Conservation (phyloP, 345 rosid genomes). For the Syzygium aqueum region DNA sequence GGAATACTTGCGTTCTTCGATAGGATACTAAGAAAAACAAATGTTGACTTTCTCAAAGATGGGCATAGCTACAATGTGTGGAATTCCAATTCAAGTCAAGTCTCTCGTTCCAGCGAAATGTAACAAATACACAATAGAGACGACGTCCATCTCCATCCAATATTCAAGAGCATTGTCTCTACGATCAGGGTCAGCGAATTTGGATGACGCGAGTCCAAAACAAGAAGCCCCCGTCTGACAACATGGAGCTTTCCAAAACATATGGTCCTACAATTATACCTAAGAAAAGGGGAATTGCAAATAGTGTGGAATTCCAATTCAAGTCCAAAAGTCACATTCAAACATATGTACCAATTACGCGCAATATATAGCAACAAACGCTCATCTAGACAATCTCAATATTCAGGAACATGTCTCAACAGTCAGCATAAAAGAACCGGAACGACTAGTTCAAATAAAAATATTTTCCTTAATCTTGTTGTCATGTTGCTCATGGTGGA, state of each 20-base stretch:
- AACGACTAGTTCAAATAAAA: too few relatives aligned
- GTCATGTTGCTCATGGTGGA: background rate
- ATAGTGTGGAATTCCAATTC: background rate
- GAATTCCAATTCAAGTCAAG: background rate
- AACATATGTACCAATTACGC: background rate
- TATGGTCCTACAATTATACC: background rate
- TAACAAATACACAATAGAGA: background rate
- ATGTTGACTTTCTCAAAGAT: background rate
- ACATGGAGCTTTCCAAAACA: background rate
- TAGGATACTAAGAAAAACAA: background rate
- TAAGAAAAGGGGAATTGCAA: background rate
- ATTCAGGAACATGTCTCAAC: background rate
- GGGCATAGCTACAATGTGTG: background rate
- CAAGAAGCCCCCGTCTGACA: background rate
- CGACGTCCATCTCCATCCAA: background rate
- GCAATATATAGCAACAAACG: background rate
- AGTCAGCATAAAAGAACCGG: too few relatives aligned
- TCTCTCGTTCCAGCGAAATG: background rate
- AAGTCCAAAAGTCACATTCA: background rate
- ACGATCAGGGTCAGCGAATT: background rate
- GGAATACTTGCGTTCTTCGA: background rate
- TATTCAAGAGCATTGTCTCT: background rate
- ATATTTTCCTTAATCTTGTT: background rate
- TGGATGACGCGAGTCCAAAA: background rate
- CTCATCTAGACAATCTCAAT: background rate